Evolutionary conservation across 75 land plant genomes (phyloP), one percentile per base, ranked within the genome.

Genomic region (Isoetes taiwanensis): DNA sequence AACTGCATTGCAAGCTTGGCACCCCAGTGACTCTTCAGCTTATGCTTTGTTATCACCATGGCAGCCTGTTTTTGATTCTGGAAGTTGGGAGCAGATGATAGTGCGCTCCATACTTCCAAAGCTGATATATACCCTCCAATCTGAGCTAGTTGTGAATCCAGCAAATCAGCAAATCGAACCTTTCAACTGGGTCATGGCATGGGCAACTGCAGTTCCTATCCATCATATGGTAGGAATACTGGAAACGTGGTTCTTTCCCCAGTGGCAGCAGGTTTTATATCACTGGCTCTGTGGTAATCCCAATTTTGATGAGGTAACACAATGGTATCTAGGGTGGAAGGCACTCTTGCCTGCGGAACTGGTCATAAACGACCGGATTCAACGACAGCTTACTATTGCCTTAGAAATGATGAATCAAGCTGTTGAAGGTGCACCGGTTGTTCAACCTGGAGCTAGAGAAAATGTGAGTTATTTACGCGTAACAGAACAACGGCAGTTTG

Each of bases 321-420:
- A 70, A 20, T 94, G 99, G 99, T 94, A 75, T 59, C 3, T 75
- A 60, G 90, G 90, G 11, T 94, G 99, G 99, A 94, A 84, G 53
- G 72, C 69, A 14, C 77, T 75, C 38, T 57, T 94, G 3, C 86
- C 96, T 1, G 43, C 64, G 16, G 86, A 88, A 41, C 81, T 94
- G 34, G 63, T 73, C 4, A 86, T 81, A 0, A 94, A 82, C 77
- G 90, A 94, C 61, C 65, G 75, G 38, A 77, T 94, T 1, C 62
- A 90, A 3, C 27, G 54, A 56, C 80, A 78, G 54, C 74, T 94
- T n/a, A 82, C 68, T 48, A 9, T 28, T 16, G 99, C 86, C 8
- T 71, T 94, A 33, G 86, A 84, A 16, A 82, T 94, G 90, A 94
- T 94, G 84, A 71, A 75, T 58, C 89, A 87, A 52, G 89, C 89